Evolutionary conservation across 2,329 filamentous ascomycete species (phyloP), one percentile per base, ranked within the genome.

Genomic region (Fusarium sp.): DNA sequence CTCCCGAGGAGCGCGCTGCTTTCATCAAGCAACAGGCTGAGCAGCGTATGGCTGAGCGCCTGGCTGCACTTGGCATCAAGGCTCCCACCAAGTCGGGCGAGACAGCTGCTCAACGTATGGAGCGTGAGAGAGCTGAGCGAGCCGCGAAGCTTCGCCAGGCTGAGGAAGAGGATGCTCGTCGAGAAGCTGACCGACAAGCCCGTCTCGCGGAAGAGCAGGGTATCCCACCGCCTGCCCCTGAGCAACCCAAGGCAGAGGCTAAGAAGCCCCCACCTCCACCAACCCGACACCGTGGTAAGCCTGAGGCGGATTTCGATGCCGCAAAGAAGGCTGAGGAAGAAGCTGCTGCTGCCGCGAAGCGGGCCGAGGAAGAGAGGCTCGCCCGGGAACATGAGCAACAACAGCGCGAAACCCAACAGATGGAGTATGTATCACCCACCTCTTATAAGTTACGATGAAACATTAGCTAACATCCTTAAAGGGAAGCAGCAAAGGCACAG

Each of bases 21-120:
- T 97, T 96, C 76, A 97, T 98, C 77, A 97, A 96, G 78, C 94
- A 97, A 79, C 95, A 97, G 78, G 96, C 96, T 8, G 94, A 98
- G 79, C 93, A 95, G 77, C 92, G 95, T 64, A 98, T 99, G 91
- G 95, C 96, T 34, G 96, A 98, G 79, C 90, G 96, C 65, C 87
- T 99, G 75, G 96, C 96, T 65, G 95, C 95, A 50, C 87, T 98
- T 66, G 96, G 96, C 34, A 91, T 99, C 77, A 97, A 93, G 79
- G 89, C 93, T 29, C 91, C 92, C 6, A 84, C 85, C 16, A 96
- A 96, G 77, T 82, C 90, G 38, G 90, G 91, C 3, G 96, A 99
- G 81, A 92, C 89, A 29, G 83, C 93, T 33, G 87, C 91, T 61
- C 94, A 99, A 80, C 88, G 93, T 66, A 88, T 91, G 63, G 96